These are phyloP conservation scores for Amanita polypyramis DNA, from an alignment of 768 basidiomycete genomes.

Conservation along the genomic window DNA sequence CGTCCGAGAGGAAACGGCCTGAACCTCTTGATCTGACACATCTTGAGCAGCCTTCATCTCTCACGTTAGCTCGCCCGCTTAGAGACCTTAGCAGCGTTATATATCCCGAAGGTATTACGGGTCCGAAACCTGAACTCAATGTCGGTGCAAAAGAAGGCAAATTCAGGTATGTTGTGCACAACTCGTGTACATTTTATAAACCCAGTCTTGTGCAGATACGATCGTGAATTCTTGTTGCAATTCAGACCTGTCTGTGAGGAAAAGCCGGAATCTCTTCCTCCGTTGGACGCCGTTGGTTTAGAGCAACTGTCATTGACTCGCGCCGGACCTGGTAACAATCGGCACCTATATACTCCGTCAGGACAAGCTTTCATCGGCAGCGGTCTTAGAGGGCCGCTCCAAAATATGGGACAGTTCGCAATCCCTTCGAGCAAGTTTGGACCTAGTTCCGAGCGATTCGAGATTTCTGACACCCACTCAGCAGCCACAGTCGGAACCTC, in stretches of 20 bases:
- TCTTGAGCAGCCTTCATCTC: constrained; percentile 44
- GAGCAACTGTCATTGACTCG: constrained; percentile 58
- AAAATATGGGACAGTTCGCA: constrained; percentile 60
- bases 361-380: constrained; percentile 39
- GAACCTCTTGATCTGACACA: constrained; percentile 62
- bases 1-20: constrained; percentile 46
- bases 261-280: constrained; percentile 84
- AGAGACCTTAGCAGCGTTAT: constrained; percentile 66
- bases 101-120: constrained; percentile 77
- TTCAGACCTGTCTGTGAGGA: constrained; percentile 94
- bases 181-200: not conserved
- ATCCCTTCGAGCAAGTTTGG: constrained; percentile 45
- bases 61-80: constrained; percentile 79
- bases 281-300: constrained; percentile 85
- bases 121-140: constrained; percentile 82
- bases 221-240: constrained; percentile 94
- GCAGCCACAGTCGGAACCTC: constrained; percentile 45
- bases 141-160: constrained; percentile 76
- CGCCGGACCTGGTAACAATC: constrained; percentile 54
- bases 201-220: constrained; percentile 49
- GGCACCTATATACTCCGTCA: constrained; percentile 30
- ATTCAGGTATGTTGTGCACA: constrained; percentile 51
- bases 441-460: constrained; percentile 57
- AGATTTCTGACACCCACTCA: constrained; percentile 31
- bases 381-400: constrained; percentile 24